These are phyloP conservation scores for Otatea glauca DNA, from an alignment of 176 grass and related monocot genomes.

Conservation along the genomic window DNA sequence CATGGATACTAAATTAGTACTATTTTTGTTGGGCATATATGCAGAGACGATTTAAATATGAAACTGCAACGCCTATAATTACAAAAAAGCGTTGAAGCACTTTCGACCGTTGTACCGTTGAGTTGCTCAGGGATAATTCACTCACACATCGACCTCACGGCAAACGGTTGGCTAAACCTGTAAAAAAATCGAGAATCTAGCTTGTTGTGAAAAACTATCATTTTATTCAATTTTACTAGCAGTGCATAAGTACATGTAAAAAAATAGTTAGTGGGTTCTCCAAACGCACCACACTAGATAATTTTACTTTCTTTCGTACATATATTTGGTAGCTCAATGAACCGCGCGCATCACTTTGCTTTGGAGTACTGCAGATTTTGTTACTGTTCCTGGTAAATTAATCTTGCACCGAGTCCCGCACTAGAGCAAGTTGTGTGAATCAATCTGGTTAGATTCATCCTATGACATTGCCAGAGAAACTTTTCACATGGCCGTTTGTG, in stretches of 20 bases:
- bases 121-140: conserved; percentile 34
- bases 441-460: not conserved
- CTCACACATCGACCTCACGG: not conserved
- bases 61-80: conserved; percentile 11
- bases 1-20: not conserved
- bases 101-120: not conserved
- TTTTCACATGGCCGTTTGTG: not conserved
- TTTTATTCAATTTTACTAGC: not conserved
- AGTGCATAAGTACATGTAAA: not conserved
- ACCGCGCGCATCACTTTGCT: not conserved
- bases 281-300: conserved; percentile 2
- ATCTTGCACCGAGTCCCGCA: not conserved
- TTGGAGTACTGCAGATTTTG: not conserved
- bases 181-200: conserved; percentile 33
- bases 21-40: conserved; percentile 38
- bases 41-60: conserved; percentile 27
- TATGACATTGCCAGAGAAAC: not conserved
- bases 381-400: not conserved
- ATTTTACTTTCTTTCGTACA: not conserved
- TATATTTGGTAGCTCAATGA: not conserved
- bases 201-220: not conserved
- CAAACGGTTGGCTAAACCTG: not conserved
- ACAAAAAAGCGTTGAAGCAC: not conserved
- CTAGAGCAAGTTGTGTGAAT: not conserved
- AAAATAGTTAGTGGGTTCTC: conserved; percentile 37